phyloP scores from a whole-genome alignment of 345 rosid species.

The Arabis hirsuta region DNA sequence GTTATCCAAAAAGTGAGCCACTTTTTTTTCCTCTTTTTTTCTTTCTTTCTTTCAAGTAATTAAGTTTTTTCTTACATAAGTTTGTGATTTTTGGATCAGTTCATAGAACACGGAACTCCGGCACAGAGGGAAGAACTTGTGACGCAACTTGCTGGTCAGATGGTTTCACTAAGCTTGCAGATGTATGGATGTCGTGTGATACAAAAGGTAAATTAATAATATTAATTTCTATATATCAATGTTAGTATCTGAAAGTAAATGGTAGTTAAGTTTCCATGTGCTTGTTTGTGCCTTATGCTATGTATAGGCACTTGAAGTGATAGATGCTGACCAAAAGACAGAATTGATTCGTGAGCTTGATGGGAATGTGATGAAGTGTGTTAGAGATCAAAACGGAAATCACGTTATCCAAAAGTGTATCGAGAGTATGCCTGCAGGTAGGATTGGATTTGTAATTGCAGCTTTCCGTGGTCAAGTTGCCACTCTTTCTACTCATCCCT shows the following conservation, averaged over 20 bases:
- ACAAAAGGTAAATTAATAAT: conserved; percentile 69
- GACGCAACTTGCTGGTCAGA: conserved; percentile 85
- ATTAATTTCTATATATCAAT: neutral
- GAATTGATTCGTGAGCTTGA: conserved; percentile 83
- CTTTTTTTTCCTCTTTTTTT: neutral
- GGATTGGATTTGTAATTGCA: conserved; percentile 79
- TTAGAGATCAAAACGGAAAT: conserved; percentile 96
- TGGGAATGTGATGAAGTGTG: conserved; percentile 90
- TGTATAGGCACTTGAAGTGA: conserved; percentile 90
- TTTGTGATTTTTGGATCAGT: conserved; percentile 53
- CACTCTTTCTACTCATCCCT: conserved; percentile 87
- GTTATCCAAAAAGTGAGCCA: conserved; percentile 90
- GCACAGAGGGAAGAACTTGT: conserved; percentile 90
- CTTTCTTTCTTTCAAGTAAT: neutral
- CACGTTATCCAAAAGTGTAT: conserved; percentile 97
- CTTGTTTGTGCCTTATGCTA: conserved; percentile 24
- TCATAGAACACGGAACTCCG: conserved; percentile 87
- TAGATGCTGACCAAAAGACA: conserved; percentile 86
- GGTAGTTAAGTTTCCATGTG: conserved; percentile 4
- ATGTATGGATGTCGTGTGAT: conserved; percentile 99
- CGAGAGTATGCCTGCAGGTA: conserved; percentile 74
- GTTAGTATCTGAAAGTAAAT: conserved; percentile 14
- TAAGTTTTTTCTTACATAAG: conserved; percentile 8
- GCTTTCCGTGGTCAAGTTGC: conserved; percentile 90
- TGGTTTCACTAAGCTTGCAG: conserved; percentile 88